These are phyloP conservation scores for Aaosphaeria arxii DNA, from an alignment of 2,329 filamentous ascomycete species.

Conservation along the genomic window DNA sequence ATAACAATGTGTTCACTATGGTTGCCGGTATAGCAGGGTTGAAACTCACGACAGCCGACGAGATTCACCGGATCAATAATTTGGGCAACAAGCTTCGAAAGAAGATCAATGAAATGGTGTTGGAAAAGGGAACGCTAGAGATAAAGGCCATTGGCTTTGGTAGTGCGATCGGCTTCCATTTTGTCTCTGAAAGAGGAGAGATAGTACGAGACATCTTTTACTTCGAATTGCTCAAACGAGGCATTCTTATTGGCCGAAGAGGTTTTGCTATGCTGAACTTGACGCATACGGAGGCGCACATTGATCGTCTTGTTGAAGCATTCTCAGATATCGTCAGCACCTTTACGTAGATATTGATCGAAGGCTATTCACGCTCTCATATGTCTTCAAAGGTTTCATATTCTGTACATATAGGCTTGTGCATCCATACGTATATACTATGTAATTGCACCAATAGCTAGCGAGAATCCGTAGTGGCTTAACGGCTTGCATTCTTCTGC, in stretches of 20 bases:
- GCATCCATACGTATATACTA: too few relatives aligned
- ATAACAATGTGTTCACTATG: slow-evolving; percentile 52
- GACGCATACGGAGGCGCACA: neutral
- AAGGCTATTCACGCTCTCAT: too few relatives aligned
- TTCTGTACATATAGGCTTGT: too few relatives aligned
- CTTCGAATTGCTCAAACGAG: neutral
- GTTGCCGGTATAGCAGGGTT: slow-evolving; percentile 1
- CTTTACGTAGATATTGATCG: too few relatives aligned
- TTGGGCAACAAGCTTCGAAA: neutral
- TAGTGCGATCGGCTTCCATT: neutral
- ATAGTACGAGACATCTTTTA: neutral
- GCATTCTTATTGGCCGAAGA: neutral
- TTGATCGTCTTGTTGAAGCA: neutral
- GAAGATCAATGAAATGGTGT: neutral
- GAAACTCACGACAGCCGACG: neutral
- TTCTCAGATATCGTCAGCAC: neutral
- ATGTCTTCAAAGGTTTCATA: too few relatives aligned
- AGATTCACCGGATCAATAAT: neutral
- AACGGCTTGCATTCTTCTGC: too few relatives aligned
- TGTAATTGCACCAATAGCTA: too few relatives aligned
- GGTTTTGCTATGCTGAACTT: neutral
- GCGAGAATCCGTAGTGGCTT: too few relatives aligned
- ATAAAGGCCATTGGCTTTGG: neutral
- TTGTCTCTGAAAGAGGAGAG: neutral
- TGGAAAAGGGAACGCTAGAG: neutral